A percentile compares a stretch with the other conserved stretches of the same genome.
Evolutionary conservation across 2,329 filamentous ascomycete genomes (phyloP).

Genomic region (Alternaria triticimaculans): DNA sequence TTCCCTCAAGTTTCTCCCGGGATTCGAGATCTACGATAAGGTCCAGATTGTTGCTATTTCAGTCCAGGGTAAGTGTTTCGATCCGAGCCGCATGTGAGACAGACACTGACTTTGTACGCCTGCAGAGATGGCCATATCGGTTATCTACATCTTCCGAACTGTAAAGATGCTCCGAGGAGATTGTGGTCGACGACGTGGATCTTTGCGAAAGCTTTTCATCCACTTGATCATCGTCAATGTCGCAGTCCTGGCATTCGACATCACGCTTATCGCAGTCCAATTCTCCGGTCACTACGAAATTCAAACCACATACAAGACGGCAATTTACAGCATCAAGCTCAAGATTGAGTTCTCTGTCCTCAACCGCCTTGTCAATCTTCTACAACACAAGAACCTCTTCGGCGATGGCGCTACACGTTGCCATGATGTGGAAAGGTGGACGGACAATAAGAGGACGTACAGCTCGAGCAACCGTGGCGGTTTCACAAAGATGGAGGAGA

Average conservation of each 20-base stretch:
- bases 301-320: constrained; percentile 47
- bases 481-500: not conserved
- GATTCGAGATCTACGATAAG: constrained; percentile 46
- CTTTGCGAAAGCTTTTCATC: constrained; percentile 14
- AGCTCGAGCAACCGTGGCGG: not conserved
- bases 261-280: constrained; percentile 48
- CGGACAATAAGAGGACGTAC: not conserved
- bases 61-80: constrained; percentile 23
- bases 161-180: constrained; percentile 11
- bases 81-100: not conserved
- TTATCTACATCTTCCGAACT: constrained; percentile 24
- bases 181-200: constrained; percentile 1
- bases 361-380: constrained; percentile 35
- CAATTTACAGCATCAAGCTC: constrained; percentile 53
- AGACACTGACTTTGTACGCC: not conserved
- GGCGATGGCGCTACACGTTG: not conserved
- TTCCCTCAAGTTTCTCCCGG: constrained; percentile 31
- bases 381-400: constrained; percentile 1
- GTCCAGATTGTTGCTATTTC: constrained; percentile 47
- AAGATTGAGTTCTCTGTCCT: constrained; percentile 62
- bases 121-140: constrained; percentile 30
- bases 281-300: constrained; percentile 49
- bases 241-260: constrained; percentile 48
- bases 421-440: not conserved
- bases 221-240: constrained; percentile 47